Evolutionary conservation across 108 stramenopile genomes (phyloP), one percentile per base, ranked within the genome.

Genomic region (Nitzschia putrida): DNA sequence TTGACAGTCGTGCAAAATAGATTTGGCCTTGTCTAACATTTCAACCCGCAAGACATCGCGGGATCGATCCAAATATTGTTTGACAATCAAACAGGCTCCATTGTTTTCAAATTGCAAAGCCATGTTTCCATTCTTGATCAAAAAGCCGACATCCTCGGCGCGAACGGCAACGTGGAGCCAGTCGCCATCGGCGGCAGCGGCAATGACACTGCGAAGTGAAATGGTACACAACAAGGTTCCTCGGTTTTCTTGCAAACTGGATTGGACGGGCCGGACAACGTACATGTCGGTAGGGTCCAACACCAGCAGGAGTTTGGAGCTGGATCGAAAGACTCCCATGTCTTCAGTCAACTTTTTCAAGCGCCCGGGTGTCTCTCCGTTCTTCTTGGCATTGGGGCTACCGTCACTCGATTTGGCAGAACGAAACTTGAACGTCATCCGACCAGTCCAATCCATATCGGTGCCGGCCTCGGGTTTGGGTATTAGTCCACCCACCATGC

Each of bases 81-180:
- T 81, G 22, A 84, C 88, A 64, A 74, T 73, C 10, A 84, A 65
- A 49, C 82, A 80, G 9, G 73, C 69, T 12, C 81, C 85, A 16
- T 42, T 42, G 41, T 54, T 86, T 18, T 83, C 85, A 49, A 92
- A 89, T 43, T 74, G 69, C 12, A 92, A 60, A n/a, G 86, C 79
- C 81, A 92, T 79, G 63, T 85, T 89, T 9, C 91, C 91, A 66
- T 87, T 82, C 81, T 89, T 85, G 10, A 80, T 81, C 58, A 79
- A 50, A 10, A 24, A 59, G 44, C 66, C 59, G 24, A 74, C 56
- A 44, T 88, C 77, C 6, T 83, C 60, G 23, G 76, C 57, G 12
- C 80, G 61, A 34, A 92, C 74, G 5, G 89, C 91, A 1, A 92
- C 49, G 65, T 89, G 91, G 61, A 92, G 72, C 71, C 83, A 75